Conservation (phyloP, 495 filamentous ascomycete genomes). For the Friedmanniomyces simplex region DNA sequence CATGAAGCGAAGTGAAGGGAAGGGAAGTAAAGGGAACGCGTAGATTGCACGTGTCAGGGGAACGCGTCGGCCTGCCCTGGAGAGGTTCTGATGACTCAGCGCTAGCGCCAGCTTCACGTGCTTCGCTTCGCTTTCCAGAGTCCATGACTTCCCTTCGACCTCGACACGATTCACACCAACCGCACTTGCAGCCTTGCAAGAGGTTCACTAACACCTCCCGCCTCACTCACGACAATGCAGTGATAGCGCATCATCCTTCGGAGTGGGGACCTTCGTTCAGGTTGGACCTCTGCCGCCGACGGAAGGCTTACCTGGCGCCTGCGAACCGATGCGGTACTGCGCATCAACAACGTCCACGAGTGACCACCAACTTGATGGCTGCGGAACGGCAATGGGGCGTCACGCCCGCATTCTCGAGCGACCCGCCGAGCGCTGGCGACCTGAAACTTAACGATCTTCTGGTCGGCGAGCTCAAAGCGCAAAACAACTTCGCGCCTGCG, state of each 20-base stretch:
- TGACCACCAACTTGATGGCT: conserved; percentile 2
- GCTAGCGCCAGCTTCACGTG: background rate
- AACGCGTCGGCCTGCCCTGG: too few species aligned
- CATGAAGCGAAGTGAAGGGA: too few species aligned
- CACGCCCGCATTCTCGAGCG: conserved; percentile 71
- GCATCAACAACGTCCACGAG: background rate
- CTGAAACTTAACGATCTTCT: conserved; percentile 64
- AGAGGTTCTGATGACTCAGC: background rate
- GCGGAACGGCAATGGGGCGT: conserved; percentile 57
- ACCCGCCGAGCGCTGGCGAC: conserved; percentile 64
- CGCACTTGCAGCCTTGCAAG: background rate
- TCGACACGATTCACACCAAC: background rate
- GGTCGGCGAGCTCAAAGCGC: conserved; percentile 66
- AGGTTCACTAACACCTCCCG: background rate
- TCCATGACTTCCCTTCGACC: background rate
- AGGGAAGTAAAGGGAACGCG: too few species aligned
- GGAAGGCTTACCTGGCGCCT: background rate
- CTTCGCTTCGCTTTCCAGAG: background rate
- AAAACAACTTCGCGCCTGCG: conserved; percentile 80
- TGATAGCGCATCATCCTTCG: background rate
- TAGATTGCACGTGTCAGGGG: too few species aligned
- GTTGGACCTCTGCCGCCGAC: background rate
- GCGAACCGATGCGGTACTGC: background rate
- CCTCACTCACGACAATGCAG: background rate
- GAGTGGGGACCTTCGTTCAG: background rate